phyloP scores from a whole-genome alignment of 768 basidiomycete species.

The Porphyrellus cyaneotinctus region DNA sequence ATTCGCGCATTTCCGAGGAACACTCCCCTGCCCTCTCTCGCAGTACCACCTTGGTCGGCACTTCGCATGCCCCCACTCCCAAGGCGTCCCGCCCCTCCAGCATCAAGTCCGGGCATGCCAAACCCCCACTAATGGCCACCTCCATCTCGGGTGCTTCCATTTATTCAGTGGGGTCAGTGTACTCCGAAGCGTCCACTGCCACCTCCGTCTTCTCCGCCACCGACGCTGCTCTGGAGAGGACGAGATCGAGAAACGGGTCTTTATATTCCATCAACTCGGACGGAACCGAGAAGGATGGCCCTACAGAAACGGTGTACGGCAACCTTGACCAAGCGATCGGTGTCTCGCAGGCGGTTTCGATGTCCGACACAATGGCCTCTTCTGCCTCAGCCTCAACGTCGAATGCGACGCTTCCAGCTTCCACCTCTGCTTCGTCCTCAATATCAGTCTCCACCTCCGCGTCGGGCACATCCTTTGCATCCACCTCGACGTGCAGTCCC shows the following conservation, averaged over 20 bases:
- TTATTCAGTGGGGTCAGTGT: slow-evolving; percentile 26
- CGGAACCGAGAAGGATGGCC: slow-evolving; percentile 18
- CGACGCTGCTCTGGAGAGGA: slow-evolving; percentile 1
- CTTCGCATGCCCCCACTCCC: background rate
- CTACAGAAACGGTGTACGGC: slow-evolving; percentile 11
- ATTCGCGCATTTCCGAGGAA: slow-evolving; percentile 17
- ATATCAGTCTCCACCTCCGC: slow-evolving; percentile 11
- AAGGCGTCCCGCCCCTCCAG: background rate
- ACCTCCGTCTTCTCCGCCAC: slow-evolving; percentile 19
- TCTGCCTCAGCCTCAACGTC: background rate
- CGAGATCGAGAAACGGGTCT: slow-evolving; percentile 15
- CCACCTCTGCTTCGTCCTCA: slow-evolving; percentile 14
- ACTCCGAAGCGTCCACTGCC: slow-evolving; percentile 28
- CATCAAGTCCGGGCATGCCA: slow-evolving; percentile 14
- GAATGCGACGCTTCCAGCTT: slow-evolving; percentile 7
- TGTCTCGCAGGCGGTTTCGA: slow-evolving; percentile 1
- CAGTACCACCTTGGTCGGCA: slow-evolving; percentile 1
- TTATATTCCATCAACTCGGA: slow-evolving; percentile 6
- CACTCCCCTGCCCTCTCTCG: slow-evolving; percentile 1
- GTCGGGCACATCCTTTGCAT: slow-evolving; percentile 13
- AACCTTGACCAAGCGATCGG: slow-evolving; percentile 3
- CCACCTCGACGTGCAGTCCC: slow-evolving; percentile 14
- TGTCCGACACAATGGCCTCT: slow-evolving; percentile 1
- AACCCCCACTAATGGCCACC: slow-evolving; percentile 16
- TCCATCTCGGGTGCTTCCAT: slow-evolving; percentile 29